A percentile compares a stretch with the other conserved stretches of the same genome.
Evolutionary conservation across 305 asterid genomes (phyloP).

Genomic region (Fraxinus velutina): DNA sequence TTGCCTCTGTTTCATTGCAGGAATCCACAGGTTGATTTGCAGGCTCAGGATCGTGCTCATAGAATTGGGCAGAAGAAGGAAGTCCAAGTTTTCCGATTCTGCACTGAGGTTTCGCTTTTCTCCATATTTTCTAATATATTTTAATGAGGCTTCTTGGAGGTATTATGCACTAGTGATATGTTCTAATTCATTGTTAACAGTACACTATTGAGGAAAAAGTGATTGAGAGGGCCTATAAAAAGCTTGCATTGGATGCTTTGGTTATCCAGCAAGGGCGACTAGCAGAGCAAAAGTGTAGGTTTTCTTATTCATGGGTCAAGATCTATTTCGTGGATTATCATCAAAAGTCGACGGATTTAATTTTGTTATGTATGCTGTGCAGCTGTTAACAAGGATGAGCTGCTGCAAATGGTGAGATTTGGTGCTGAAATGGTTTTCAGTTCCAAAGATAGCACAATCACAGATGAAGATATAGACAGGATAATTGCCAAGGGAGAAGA

Average conservation of each 20-base stretch:
- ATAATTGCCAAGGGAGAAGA: slow-evolving; percentile 99
- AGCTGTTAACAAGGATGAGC: slow-evolving; percentile 98
- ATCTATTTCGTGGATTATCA: not conserved
- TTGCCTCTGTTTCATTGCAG: slow-evolving; percentile 40
- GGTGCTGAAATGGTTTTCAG: slow-evolving; percentile 99
- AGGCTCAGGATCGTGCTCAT: slow-evolving; percentile 99
- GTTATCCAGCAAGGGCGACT: slow-evolving; percentile 98
- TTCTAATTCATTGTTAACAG: slow-evolving; percentile 39
- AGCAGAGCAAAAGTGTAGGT: slow-evolving; percentile 89
- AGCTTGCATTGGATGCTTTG: slow-evolving; percentile 99
- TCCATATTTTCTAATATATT: slow-evolving; percentile 4
- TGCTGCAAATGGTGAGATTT: slow-evolving; percentile 97
- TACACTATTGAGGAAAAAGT: slow-evolving; percentile 97
- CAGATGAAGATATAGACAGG: slow-evolving; percentile 97
- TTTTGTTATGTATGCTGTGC: slow-evolving; percentile 26
- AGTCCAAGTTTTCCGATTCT: slow-evolving; percentile 98
- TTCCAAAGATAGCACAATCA: slow-evolving; percentile 97
- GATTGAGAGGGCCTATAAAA: slow-evolving; percentile 98
- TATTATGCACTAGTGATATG: slow-evolving; percentile 17
- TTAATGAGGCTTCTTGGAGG: slow-evolving; percentile 1
- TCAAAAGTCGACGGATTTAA: not conserved
- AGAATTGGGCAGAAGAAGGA: slow-evolving; percentile 99
- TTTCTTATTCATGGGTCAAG: slow-evolving; percentile 11
- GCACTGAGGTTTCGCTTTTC: slow-evolving; percentile 78
- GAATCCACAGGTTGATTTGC: slow-evolving; percentile 99